A percentile compares a stretch with the other conserved stretches of the same genome.
Conservation (phyloP, 2,329 filamentous ascomycete species). For the Cladosporium sp. region DNA sequence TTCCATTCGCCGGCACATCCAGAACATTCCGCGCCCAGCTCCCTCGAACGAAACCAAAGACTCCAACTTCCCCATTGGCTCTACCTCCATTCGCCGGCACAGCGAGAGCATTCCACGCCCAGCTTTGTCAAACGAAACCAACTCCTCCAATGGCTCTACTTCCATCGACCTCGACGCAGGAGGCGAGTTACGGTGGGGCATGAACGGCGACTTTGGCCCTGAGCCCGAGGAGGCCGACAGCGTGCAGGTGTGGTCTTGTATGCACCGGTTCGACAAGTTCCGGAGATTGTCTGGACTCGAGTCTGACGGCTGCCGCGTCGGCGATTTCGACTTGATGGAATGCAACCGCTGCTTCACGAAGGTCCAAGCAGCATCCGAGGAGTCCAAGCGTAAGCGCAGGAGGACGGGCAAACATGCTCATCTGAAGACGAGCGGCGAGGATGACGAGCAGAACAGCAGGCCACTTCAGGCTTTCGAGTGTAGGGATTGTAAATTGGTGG, state of each 20-base stretch:
- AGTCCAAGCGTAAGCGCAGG: neutral
- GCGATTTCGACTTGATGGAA: conserved; percentile 19
- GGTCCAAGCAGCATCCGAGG: neutral
- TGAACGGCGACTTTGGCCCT: conserved; percentile 32
- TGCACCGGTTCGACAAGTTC: conserved; percentile 20
- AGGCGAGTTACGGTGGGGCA: conserved; percentile 29
- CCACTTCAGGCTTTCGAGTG: neutral
- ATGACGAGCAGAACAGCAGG: neutral
- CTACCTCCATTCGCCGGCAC: too few species aligned
- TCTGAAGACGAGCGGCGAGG: neutral
- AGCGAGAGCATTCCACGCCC: too few species aligned
- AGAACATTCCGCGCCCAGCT: too few species aligned
- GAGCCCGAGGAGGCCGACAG: conserved; percentile 29
- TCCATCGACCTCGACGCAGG: conserved; percentile 32
- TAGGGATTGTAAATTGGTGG: neutral
- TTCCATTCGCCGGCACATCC: too few species aligned
- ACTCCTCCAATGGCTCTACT: neutral
- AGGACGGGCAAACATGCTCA: neutral
- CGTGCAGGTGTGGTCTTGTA: conserved; percentile 26
- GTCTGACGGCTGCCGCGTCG: conserved; percentile 15
- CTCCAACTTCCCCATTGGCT: too few species aligned
- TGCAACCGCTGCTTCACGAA: conserved; percentile 24
- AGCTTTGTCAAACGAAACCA: too few species aligned
- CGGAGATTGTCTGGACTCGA: neutral
- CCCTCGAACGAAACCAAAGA: too few species aligned